Base-by-base conservation (phyloP, 176 grass and related monocot species). In the Oropetium thomaeum region DNA sequence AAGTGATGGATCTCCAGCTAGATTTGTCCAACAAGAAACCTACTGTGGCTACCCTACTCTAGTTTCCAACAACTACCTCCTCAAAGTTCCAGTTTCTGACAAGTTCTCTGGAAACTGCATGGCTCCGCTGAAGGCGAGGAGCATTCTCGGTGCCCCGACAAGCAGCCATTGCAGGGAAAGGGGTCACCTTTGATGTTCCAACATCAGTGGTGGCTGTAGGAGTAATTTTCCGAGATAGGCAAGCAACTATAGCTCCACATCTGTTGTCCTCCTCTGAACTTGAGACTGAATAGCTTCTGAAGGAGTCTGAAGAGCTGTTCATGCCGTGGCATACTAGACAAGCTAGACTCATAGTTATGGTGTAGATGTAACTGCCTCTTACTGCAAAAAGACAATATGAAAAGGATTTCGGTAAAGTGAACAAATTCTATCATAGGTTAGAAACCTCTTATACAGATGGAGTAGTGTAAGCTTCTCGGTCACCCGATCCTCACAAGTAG, bases 81-180 rank as follows among this genome's bases (percentile, higher is more conserved):
- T 92, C 93, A 5, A 97, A 97, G 69, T 97, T 97, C 93, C 90
- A 97, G 86, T 97, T 85, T 84, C 87, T 85, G 27, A 97, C 93
- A 12, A 92, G 87, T 58, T 97, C 93, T 63, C 93, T 88, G 15
- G 87, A 90, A 81, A 97, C 90, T 39, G 93, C 93, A 28, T 55
- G 87, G 76, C 93, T 97, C 45, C 93, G 73, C 65, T 84, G 84
- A 80, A 97, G 87, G 30, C 89, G 81, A 42, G 93, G 93, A 55
- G 85, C 61, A 65, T 75, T 87, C 8, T 74, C 76, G 1, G 52
- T 61, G 9, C 80, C 83, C 62, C 89, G 83, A 31, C 83, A 77
- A 62, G 73, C 35, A 55, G 75, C 63, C 70, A 92, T 78, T 35
- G 81, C 41, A 51, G 91, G 91, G 52, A 83, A 85, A 23, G 93